A percentile compares a stretch with the other conserved stretches of the same genome.
Conservation (phyloP, 805 yeast species). For the Metschnikowia chrysomelidarum region DNA sequence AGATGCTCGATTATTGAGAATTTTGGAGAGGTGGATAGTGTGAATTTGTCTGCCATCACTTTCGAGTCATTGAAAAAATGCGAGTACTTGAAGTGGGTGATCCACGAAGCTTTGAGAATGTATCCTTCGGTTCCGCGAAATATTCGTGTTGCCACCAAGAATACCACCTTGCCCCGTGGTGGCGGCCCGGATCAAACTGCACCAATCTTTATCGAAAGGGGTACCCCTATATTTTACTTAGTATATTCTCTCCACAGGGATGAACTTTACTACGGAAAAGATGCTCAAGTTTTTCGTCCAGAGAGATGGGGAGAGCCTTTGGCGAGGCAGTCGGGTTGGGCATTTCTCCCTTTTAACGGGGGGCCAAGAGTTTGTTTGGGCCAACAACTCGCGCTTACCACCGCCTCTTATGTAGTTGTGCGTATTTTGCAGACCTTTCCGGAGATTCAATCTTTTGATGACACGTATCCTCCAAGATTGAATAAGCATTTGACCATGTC, state of each 20-base stretch:
- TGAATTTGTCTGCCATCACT: constrained; percentile 36
- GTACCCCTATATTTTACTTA: constrained; percentile 37
- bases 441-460: constrained; percentile 7
- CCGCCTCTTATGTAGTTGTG: constrained; percentile 15
- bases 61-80: constrained; percentile 50
- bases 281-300: constrained; percentile 44
- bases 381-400: constrained; percentile 18
- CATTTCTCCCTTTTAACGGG: constrained; percentile 15
- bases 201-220: constrained; percentile 44
- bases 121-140: constrained; percentile 54
- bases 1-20: constrained; percentile 32
- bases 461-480: constrained; percentile 10
- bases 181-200: constrained; percentile 41
- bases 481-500: constrained; percentile 15
- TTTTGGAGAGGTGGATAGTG: constrained; percentile 29
- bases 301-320: constrained; percentile 42
- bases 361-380: constrained; percentile 19
- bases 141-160: constrained; percentile 42
- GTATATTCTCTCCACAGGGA: constrained; percentile 43
- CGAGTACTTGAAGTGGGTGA: constrained; percentile 43
- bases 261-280: constrained; percentile 38
- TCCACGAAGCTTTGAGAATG: constrained; percentile 48
- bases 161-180: constrained; percentile 51
- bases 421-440: constrained; percentile 18
- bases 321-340: constrained; percentile 10